Evolutionary conservation across 805 yeast genomes (phyloP), one percentile per base, ranked within the genome.

Genomic region (Wickerhamiella australiensis): DNA sequence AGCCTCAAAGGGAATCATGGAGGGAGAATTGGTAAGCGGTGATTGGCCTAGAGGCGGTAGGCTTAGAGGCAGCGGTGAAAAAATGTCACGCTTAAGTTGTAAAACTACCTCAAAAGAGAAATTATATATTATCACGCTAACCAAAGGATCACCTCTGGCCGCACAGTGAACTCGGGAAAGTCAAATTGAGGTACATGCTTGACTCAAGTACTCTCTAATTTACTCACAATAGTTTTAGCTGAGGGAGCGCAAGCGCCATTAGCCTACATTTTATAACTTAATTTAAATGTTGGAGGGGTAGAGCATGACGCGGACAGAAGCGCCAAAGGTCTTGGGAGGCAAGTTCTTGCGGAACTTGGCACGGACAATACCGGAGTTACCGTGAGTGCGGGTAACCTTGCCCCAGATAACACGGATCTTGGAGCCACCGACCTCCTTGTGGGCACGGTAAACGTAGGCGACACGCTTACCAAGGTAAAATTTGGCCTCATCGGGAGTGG

Each of bases 341-440:
- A 92, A 82, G 88, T 92, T 92, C 76, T 84, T 80, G 79, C 85
- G 88, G 94, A 92, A 92, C 77, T 81, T 85, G 68, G 98, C 97
- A 78, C 98, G 90, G 65, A 92, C 96, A 63, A 85, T 77, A 77
- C 98, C 98, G 67, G 82, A 77, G 88, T 80, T 85, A 75, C 98
- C 98, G 83, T 92, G 98, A 65, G 96, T 78, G 82, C 97, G 88
- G 77, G 94, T 77, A 65, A 92, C 79, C 79, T 90, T 90, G 54
- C 98, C 98, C 98, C 98, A 92, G 78, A 92, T 87, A 68, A 92
- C 96, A 79, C 97, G 86, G 79, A 90, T 85, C 80, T 92, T 90
- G 66, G 97, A 77, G 74, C 97, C 97, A 82, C 95, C 85, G 70
- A 88, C 75, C 78, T 88, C 97, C 80, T 87, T 92, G 68, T 84